Base-by-base conservation (phyloP, 106 monocot species). In the Chionographis japonica region DNA sequence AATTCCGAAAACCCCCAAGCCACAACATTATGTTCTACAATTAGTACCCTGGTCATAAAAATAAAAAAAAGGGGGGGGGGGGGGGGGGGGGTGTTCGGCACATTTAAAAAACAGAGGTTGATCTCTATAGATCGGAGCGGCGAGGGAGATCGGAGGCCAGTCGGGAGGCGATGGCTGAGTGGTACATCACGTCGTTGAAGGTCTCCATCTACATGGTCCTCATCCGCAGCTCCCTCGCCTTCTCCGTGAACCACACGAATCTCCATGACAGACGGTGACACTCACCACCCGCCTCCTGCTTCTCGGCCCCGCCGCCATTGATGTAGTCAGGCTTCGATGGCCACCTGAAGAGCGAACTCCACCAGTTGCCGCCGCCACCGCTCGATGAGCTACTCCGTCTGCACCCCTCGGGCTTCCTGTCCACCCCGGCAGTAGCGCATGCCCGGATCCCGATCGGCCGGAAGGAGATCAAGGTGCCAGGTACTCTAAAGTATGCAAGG, bases 101-200 rank as follows among this genome's bases (percentile, higher is more conserved):
- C n/a, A n/a, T n/a, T n/a, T n/a, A n/a, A n/a, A n/a, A n/a, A n/a
- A n/a, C n/a, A n/a, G n/a, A n/a, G n/a, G n/a, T 4, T 55, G 2
- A 17, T 56, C 0, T 10, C 9, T n/a, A n/a, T n/a, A n/a, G n/a
- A n/a, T n/a, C n/a, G 38, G 12, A 7, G 15, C 55, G 37, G 51
- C 73, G 72, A 36, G 71, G 54, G 61, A 67, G 50, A 52, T 90
- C 83, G 73, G 85, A 83, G 50, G 94, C 94, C 52, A 94, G 90
- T 54, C 94, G 79, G 50, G 94, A 85, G 40, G 94, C 90, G 76
- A 94, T 90, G 68, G 85, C 79, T 41, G 94, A 94, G 76, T 90
- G 94, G 68, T 94, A 94, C 94, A 94, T 94, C 70, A 61, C 82
- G 38, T 94, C 90, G 54, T 94, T 90, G 76, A 85, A 94, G 52